These are phyloP conservation scores for Ceratocystis huliohia DNA, from an alignment of 2,329 filamentous ascomycete genomes.

Conservation along the genomic window DNA sequence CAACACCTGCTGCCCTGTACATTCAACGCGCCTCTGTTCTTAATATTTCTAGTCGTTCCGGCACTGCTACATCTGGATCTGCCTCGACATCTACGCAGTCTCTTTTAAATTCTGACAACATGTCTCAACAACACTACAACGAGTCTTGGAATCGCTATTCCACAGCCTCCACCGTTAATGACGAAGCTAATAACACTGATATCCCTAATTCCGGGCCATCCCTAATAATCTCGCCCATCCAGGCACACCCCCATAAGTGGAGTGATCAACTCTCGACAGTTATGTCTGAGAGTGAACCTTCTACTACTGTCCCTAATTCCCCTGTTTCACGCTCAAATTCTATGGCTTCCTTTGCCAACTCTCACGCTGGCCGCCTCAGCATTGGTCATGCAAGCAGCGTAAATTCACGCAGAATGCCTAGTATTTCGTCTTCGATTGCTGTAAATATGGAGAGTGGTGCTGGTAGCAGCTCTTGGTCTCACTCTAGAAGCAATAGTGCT, in stretches of 20 bases:
- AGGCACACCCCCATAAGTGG: slow-evolving; percentile 45
- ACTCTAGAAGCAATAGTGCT: slow-evolving; percentile 32
- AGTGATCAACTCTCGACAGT: slow-evolving; percentile 53
- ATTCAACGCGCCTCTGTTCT: slow-evolving; percentile 27
- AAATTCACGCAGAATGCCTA: slow-evolving; percentile 43
- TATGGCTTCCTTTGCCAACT: slow-evolving; percentile 31
- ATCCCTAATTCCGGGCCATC: slow-evolving; percentile 6
- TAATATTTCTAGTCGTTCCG: slow-evolving; percentile 20
- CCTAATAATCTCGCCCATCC: slow-evolving; percentile 28
- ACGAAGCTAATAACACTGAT: not conserved
- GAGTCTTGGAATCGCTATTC: slow-evolving; percentile 16
- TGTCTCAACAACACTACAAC: slow-evolving; percentile 20
- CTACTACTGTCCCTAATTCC: slow-evolving; percentile 29
- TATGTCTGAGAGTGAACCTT: slow-evolving; percentile 47
- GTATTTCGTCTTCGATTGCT: slow-evolving; percentile 43
- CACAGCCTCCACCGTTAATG: not conserved
- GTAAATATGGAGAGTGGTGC: slow-evolving; percentile 22
- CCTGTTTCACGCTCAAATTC: slow-evolving; percentile 35
- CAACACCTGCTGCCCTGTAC: slow-evolving; percentile 32
- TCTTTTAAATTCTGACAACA: slow-evolving; percentile 26
- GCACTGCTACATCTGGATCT: not conserved
- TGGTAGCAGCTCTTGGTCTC: slow-evolving; percentile 26
- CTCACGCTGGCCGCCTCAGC: slow-evolving; percentile 27
- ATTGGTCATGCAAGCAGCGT: slow-evolving; percentile 40
- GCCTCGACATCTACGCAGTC: slow-evolving; percentile 24